phyloP scores from a whole-genome alignment of 441 rosid species.

The Mallotus repandus region DNA sequence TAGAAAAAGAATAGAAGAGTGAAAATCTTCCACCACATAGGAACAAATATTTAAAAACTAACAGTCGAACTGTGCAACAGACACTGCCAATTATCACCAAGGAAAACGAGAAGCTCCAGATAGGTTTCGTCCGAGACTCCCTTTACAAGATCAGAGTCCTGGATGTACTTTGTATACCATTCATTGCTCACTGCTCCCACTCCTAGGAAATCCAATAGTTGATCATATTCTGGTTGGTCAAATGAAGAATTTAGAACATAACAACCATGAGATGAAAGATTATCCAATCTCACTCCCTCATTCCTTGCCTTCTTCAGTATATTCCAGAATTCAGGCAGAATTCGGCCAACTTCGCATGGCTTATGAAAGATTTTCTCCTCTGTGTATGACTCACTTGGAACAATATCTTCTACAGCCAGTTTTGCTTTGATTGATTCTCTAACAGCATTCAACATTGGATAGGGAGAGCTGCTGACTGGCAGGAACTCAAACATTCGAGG shows the following conservation, averaged over 20 bases:
- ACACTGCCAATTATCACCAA: constrained; percentile 52
- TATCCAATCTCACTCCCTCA: constrained; percentile 48
- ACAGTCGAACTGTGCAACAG: too few relatives aligned
- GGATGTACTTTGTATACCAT: constrained; percentile 65
- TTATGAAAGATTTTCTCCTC: constrained; percentile 56
- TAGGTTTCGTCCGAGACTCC: constrained; percentile 52
- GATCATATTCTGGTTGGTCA: constrained; percentile 36
- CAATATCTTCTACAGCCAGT: constrained; percentile 41
- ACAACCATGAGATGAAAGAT: constrained; percentile 55
- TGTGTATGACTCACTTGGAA: constrained; percentile 52
- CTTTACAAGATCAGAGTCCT: constrained; percentile 43
- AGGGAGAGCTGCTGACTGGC: constrained; percentile 46
- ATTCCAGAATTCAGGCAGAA: constrained; percentile 59
- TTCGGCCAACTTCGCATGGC: constrained; percentile 54
- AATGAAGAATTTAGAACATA: constrained; percentile 47
- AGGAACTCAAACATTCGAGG: constrained; percentile 52
- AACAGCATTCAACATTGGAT: constrained; percentile 39
- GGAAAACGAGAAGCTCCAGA: constrained; percentile 43
- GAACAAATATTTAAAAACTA: too few relatives aligned
- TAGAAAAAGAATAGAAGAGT: too few relatives aligned
- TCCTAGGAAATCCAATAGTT: constrained; percentile 51
- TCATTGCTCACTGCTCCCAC: constrained; percentile 36
- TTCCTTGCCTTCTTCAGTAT: constrained; percentile 48
- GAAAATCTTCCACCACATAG: too few relatives aligned
- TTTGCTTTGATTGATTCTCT: constrained; percentile 44